Percentiles rank a stretch among this genome's conserved stretches.
These are phyloP conservation scores for Triangularia verruculosa DNA, from an alignment of 2,329 filamentous ascomycete species.

Conservation along the genomic window DNA sequence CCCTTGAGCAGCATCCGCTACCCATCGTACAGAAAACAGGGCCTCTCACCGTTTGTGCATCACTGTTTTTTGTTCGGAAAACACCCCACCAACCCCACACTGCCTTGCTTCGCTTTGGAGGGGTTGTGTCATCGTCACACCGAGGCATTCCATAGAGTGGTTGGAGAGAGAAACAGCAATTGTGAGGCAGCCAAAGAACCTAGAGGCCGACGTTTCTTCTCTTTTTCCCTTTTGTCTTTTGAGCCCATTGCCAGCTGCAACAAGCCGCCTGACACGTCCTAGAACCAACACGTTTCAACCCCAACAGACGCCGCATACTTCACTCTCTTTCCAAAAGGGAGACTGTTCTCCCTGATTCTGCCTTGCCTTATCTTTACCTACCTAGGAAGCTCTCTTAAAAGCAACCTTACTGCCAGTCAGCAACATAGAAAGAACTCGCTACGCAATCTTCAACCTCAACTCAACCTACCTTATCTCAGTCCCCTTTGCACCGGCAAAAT, in stretches of 20 bases:
- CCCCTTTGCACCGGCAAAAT: neutral
- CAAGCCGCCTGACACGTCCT: neutral
- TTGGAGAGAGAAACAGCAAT: neutral
- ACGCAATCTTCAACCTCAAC: neutral
- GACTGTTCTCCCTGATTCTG: too few species aligned
- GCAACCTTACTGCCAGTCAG: neutral
- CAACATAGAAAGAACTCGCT: neutral
- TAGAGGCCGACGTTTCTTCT: neutral
- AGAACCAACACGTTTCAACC: neutral
- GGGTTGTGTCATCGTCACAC: constrained; percentile 12
- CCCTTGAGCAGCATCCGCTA: neutral
- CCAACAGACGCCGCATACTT: neutral
- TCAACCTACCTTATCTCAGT: neutral
- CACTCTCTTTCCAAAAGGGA: neutral
- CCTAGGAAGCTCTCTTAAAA: neutral
- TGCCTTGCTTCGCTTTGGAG: neutral
- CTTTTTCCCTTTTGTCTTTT: neutral
- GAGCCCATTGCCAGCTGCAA: neutral
- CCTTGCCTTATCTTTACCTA: neutral
- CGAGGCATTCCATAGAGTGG: constrained; percentile 1
- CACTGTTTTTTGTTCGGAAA: neutral
- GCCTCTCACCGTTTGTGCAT: neutral
- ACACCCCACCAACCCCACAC: constrained; percentile 15
- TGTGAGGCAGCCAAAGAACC: neutral
- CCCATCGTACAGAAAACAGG: constrained; percentile 9